phyloP scores from a whole-genome alignment of 2,329 filamentous ascomycete genomes.

The Samsoniella hepiali region DNA sequence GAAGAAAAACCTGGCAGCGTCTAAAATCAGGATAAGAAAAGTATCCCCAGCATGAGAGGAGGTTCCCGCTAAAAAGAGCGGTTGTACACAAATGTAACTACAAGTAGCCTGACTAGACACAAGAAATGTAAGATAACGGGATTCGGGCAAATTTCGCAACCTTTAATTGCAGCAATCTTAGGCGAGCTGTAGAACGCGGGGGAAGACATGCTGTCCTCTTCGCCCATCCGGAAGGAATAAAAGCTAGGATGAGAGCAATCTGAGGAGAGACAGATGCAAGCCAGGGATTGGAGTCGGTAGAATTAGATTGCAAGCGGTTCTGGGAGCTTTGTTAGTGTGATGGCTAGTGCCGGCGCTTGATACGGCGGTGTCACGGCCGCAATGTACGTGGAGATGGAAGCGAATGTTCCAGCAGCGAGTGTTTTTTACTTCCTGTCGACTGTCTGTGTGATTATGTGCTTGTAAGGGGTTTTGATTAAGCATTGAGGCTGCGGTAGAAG shows the following conservation, averaged over 20 bases:
- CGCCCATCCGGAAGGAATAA: background rate
- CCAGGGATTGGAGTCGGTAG: background rate
- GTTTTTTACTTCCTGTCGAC: background rate
- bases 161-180: slow-evolving; percentile 14
- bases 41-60: background rate
- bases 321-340: background rate
- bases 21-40: background rate
- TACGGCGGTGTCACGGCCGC: background rate
- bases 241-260: background rate
- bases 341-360: background rate
- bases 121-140: slow-evolving; percentile 10
- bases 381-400: background rate
- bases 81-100: slow-evolving; percentile 15
- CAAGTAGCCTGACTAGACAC: slow-evolving; percentile 4
- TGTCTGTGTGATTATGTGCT: no score
- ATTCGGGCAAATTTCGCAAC: slow-evolving; percentile 6
- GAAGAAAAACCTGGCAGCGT: background rate
- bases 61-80: background rate
- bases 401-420: background rate
- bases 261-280: slow-evolving; percentile 2
- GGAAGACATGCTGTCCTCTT: slow-evolving; percentile 1
- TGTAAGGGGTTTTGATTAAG: background rate
- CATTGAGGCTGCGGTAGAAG: background rate
- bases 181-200: slow-evolving; percentile 5
- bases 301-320: slow-evolving; percentile 3